Conservation (phyloP, 2,329 filamentous ascomycete genomes). For the Coccinonectria pachysandricola region DNA sequence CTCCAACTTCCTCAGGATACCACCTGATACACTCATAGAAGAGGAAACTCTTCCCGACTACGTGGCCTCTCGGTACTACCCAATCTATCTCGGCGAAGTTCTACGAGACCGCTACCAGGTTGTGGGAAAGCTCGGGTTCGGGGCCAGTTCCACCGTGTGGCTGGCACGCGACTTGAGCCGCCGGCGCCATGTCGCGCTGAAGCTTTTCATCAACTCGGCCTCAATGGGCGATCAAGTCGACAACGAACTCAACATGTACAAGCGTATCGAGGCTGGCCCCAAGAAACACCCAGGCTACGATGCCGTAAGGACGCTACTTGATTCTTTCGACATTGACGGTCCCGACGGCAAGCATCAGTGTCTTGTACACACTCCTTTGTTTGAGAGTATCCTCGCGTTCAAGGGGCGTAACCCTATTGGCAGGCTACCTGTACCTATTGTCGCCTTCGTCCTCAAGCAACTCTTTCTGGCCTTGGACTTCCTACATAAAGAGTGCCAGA, state of each 20-base stretch:
- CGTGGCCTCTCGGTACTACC: slow-evolving; percentile 14
- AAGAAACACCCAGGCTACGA: slow-evolving; percentile 21
- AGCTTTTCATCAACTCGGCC: slow-evolving; percentile 18
- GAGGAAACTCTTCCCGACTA: slow-evolving; percentile 14
- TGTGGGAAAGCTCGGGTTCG: slow-evolving; percentile 31
- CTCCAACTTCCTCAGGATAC: slow-evolving; percentile 4
- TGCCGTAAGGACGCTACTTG: slow-evolving; percentile 24
- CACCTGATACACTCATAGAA: slow-evolving; percentile 5
- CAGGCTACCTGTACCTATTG: slow-evolving; percentile 24
- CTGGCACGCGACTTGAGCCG: slow-evolving; percentile 25
- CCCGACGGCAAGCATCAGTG: slow-evolving; percentile 26
- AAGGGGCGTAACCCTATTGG: slow-evolving; percentile 28
- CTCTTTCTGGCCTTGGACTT: slow-evolving; percentile 35
- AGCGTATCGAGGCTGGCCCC: slow-evolving; percentile 21
- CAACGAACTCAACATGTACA: slow-evolving; percentile 33
- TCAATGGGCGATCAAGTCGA: slow-evolving; percentile 17
- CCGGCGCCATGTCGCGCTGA: slow-evolving; percentile 24
- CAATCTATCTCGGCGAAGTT: slow-evolving; percentile 14
- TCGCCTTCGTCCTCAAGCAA: slow-evolving; percentile 26
- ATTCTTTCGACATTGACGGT: slow-evolving; percentile 26
- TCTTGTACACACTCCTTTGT: slow-evolving; percentile 31
- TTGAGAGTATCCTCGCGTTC: slow-evolving; percentile 30
- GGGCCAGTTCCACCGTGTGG: slow-evolving; percentile 32
- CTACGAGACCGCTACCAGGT: slow-evolving; percentile 24
- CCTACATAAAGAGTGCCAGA: slow-evolving; percentile 33